Base-by-base conservation (phyloP, 208 protist genomes). In the Wallacemonas sp. region DNA sequence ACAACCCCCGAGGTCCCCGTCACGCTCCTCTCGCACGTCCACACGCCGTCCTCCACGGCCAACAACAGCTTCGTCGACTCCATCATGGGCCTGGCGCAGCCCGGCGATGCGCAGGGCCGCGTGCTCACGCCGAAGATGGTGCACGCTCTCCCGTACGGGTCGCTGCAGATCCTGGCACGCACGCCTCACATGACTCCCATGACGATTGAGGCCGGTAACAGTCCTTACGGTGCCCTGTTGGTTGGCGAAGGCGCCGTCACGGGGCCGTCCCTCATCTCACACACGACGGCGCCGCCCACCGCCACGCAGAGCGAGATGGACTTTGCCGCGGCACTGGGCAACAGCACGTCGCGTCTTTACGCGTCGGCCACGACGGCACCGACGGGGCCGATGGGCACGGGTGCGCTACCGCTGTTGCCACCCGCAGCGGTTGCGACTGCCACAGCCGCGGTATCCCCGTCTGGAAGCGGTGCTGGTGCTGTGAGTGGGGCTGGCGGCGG, bases 61-160 rank as follows among this genome's bases (percentile, higher is more conserved):
- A 39, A 58, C 52, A 41, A 58, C 52, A 58, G 52, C 30, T 58
- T 58, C 32, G 52, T 39, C 5, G 52, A 41, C n/a, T 33, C 52
- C 0, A 23, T 41, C 12, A 41, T 11, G 16, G 32, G 47, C 24
- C 24, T 1, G 47, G 6, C 1, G 1, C 9, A 55, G 6, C 26
- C n/a, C 16, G 26, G 19, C 3, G 21, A 32, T 32, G 47, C 24
- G 6, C 47, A 55, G 17, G 47, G 47, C 11, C 47, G 6, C 11
- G n/a, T 55, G 36, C 36, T 41, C 36, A 14, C 14, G 36, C 36
- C 36, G 6, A 17, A 41, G 9, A 41, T 41, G 36, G 36, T 41
- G 36, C 36, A 41, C 36, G 36, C 36, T 41, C 9, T n/a, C n/a
- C n/a, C n/a, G n/a, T n/a, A n/a, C n/a, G n/a, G n/a, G n/a, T n/a